Evolutionary conservation across 164 flowering plant species (phyloP), one percentile per base, ranked within the genome.

Genomic region (Liquidambar formosana): DNA sequence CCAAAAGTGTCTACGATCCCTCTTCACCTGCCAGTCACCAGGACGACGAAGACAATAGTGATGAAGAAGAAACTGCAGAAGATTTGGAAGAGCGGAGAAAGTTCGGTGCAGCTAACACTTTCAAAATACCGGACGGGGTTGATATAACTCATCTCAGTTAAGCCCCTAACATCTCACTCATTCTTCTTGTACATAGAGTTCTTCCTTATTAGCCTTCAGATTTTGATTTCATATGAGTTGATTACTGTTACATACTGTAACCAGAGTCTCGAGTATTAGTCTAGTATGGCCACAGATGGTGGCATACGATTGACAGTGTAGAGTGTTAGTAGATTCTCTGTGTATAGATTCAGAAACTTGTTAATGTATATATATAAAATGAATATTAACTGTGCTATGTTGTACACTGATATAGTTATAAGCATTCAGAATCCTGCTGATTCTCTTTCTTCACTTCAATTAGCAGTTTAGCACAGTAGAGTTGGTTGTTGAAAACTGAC

Each of bases 1-100:
- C 97, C 38, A 88, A 74, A 76, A 92, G 92, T 64, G 64, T 80
- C 4, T n/a, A 75, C 27, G 96, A 89, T 43, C 89, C 92, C 16
- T 56, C 83, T 4, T 61, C 86, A 38, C 81, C 83, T 1, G 23
- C 14, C 46, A 46, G 58, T 51, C 47, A 28, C 25, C 65, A 52
- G 8, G 80, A 76, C n/a, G 79, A 77, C 0, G 84, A 76, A 1
- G 82, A 79, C 5, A 79, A 79, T 26, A 74, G 80, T 57, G 65
- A 75, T 27, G 89, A 79, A 21, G 88, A 85, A 44, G 87, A 79
- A 33, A 51, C 25, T 18, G 52, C 23, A 8, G 75, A 64, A 19
- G 64, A 65, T 22, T 58, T 38, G 47, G 80, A 74, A 66, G 83
- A 72, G 57, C 15, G 61, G 23, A 69, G 73, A 21, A 80, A 80